Conservation (phyloP, 2,329 filamentous ascomycete species). For the Talaromyces sp. region DNA sequence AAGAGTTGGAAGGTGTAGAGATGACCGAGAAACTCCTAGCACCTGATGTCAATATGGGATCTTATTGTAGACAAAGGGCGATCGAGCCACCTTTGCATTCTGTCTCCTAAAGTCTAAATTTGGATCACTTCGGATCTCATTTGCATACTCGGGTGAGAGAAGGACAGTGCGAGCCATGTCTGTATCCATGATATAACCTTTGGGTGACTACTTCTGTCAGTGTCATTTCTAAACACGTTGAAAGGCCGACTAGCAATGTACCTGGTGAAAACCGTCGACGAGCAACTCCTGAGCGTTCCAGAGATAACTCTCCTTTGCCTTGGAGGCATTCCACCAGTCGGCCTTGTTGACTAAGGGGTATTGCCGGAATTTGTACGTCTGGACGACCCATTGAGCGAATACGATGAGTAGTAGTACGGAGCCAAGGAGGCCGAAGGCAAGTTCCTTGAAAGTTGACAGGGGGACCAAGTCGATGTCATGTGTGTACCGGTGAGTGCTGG, state of each 20-base stretch:
- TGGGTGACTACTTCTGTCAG: slow-evolving; percentile 5
- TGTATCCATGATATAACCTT: slow-evolving; percentile 16
- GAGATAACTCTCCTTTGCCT: slow-evolving; percentile 7
- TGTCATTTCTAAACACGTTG: neutral
- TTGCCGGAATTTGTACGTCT: neutral
- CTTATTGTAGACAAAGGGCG: neutral
- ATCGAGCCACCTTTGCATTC: neutral
- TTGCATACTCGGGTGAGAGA: slow-evolving; percentile 16
- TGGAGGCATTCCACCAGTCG: slow-evolving; percentile 3
- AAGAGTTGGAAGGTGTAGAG: slow-evolving; percentile 14
- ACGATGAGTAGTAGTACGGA: neutral
- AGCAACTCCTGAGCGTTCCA: slow-evolving; percentile 5
- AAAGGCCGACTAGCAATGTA: neutral
- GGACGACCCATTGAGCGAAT: neutral
- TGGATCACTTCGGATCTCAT: slow-evolving; percentile 14
- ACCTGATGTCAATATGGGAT: neutral
- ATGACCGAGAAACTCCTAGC: slow-evolving; percentile 15
- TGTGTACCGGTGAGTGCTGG: neutral
- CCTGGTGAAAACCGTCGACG: slow-evolving; percentile 12
- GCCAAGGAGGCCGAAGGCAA: neutral
- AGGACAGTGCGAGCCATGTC: slow-evolving; percentile 6
- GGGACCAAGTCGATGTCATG: neutral
- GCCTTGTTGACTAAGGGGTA: slow-evolving; percentile 11
- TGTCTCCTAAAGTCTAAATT: slow-evolving; percentile 3
- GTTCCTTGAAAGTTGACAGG: neutral